Evolutionary conservation across 1,284 basidiomycete genomes (phyloP).

Genomic region (Melanopsichium pennsylvanicum): DNA sequence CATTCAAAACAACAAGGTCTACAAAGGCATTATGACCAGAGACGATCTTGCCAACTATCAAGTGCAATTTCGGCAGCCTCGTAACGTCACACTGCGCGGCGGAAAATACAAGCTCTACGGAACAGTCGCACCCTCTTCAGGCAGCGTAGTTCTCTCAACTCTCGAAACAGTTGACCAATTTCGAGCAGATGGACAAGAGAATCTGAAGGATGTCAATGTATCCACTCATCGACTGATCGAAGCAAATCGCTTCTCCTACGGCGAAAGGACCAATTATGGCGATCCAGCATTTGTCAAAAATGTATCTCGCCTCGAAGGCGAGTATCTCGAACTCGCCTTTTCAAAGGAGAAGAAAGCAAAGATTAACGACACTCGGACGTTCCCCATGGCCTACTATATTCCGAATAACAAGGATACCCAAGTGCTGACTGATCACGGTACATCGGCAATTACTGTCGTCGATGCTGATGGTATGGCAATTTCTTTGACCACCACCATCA

Average conservation of each 20-base stretch:
- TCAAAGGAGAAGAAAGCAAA: slow-evolving; percentile 57
- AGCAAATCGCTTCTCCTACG: slow-evolving; percentile 67
- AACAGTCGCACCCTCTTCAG: slow-evolving; percentile 62
- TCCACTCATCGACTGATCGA: slow-evolving; percentile 67
- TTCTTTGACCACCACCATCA: slow-evolving; percentile 68
- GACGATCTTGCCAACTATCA: slow-evolving; percentile 55
- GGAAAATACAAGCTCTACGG: slow-evolving; percentile 51
- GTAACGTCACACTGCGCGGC: slow-evolving; percentile 44
- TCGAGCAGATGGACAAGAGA: slow-evolving; percentile 25
- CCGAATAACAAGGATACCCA: slow-evolving; percentile 55
- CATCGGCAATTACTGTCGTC: slow-evolving; percentile 66
- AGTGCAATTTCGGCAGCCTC: slow-evolving; percentile 33
- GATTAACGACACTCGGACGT: slow-evolving; percentile 59
- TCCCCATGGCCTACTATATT: slow-evolving; percentile 63
- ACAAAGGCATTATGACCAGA: slow-evolving; percentile 58
- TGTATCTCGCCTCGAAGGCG: slow-evolving; percentile 64
- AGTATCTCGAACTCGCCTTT: slow-evolving; percentile 60
- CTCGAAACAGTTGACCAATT: slow-evolving; percentile 61
- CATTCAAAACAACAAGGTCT: slow-evolving; percentile 49
- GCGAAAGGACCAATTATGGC: slow-evolving; percentile 66
- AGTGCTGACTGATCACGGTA: slow-evolving; percentile 65
- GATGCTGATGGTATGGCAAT: slow-evolving; percentile 66
- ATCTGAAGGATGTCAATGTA: slow-evolving; percentile 39
- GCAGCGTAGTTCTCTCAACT: slow-evolving; percentile 62
- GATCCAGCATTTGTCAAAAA: slow-evolving; percentile 67